Evolutionary conservation across 257 asterid genomes (phyloP).

Genomic region (Nicotiana sylvestris): DNA sequence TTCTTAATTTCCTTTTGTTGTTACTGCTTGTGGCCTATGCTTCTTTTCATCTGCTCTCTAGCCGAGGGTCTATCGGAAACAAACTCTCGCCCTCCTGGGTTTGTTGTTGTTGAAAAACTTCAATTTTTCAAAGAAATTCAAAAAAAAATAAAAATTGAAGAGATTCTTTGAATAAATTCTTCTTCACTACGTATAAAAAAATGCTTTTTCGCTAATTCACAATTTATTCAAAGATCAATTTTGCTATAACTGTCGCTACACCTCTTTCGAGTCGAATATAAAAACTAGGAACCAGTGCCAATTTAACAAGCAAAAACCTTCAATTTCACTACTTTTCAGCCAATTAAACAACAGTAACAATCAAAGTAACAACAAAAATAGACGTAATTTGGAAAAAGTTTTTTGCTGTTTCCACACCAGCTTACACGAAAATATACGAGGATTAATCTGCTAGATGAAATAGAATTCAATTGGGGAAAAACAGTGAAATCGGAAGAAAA

Average conservation of each 20-base stretch:
- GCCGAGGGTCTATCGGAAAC: too few species aligned
- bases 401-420: neutral
- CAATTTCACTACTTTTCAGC: neutral
- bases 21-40: too few species aligned
- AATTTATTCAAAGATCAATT: neutral
- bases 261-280: neutral
- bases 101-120: too few species aligned
- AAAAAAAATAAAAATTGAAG: too few species aligned
- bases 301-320: neutral
- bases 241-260: neutral
- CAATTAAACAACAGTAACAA: neutral
- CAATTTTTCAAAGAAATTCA: too few species aligned
- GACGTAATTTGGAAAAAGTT: neutral
- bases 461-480: neutral
- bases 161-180: too few species aligned
- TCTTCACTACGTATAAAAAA: too few species aligned
- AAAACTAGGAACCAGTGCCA: neutral
- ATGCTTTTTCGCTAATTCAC: too few species aligned
- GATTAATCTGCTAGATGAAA: neutral
- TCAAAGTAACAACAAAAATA: slow-evolving; percentile 3
- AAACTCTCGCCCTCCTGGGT: too few species aligned
- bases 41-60: too few species aligned
- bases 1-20: too few species aligned
- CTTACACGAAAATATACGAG: neutral
- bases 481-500: neutral